These are phyloP conservation scores for Endoconidiophora laricicola DNA, from an alignment of 2,329 filamentous ascomycete genomes.

Conservation along the genomic window DNA sequence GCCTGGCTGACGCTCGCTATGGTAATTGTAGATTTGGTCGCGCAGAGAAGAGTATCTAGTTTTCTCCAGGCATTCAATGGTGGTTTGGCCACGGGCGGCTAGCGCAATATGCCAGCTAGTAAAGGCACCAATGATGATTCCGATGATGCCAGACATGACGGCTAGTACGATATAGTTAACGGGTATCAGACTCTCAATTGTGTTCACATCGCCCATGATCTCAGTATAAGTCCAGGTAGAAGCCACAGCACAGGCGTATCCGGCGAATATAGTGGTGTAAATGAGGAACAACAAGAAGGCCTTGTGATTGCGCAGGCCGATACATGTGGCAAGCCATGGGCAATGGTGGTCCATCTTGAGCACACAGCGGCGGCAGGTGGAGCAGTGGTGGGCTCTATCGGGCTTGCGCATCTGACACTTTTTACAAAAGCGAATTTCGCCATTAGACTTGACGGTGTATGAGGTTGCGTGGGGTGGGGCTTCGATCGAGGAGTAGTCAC, in stretches of 20 bases:
- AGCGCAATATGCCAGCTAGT: conserved; percentile 84
- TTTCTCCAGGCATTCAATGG: conserved; percentile 91
- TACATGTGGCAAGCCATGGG: conserved; percentile 91
- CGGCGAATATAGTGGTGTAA: conserved; percentile 76
- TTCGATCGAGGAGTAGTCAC: conserved; percentile 46
- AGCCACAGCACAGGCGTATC: conserved; percentile 62
- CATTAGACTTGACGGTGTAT: conserved; percentile 84
- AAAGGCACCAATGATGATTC: conserved; percentile 74
- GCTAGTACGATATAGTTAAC: conserved; percentile 82
- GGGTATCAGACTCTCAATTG: conserved; percentile 62
- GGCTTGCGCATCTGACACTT: conserved; percentile 93
- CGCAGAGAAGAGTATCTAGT: conserved; percentile 77
- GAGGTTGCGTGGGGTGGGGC: conserved; percentile 46
- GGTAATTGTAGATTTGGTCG: conserved; percentile 49
- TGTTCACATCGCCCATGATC: conserved; percentile 52
- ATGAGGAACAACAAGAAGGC: conserved; percentile 82
- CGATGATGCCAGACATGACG: conserved; percentile 80
- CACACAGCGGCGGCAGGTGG: conserved; percentile 81
- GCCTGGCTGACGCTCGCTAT: conserved; percentile 36
- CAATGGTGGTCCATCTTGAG: conserved; percentile 99
- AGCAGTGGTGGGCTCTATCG: conserved; percentile 92
- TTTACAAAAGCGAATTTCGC: conserved; percentile 81
- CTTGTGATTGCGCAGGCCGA: conserved; percentile 90
- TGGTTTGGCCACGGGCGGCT: conserved; percentile 66
- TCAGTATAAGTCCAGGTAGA: conserved; percentile 74